A percentile compares a stretch with the other conserved stretches of the same genome.
Conservation (phyloP, 2,329 filamentous ascomycete species). For the Fusarium neocosmosporiellum region DNA sequence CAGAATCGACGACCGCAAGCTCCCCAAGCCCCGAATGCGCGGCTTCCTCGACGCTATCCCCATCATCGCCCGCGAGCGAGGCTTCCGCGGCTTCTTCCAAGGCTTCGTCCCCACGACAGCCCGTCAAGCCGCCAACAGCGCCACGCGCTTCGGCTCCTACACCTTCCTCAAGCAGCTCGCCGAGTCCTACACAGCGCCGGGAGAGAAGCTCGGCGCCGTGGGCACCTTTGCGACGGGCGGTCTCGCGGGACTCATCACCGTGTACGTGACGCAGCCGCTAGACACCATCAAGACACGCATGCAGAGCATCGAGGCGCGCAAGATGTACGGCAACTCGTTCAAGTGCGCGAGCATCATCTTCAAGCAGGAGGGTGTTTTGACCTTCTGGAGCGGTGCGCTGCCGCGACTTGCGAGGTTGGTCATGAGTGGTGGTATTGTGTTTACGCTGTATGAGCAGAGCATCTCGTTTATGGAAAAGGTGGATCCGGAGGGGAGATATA, state of each 20-base stretch:
- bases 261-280: conserved; percentile 79
- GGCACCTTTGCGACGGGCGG: conserved; percentile 94
- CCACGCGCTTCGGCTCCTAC: conserved; percentile 90
- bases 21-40: conserved; percentile 83
- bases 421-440: conserved; percentile 95
- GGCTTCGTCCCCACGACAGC: conserved; percentile 96
- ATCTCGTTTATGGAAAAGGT: conserved; percentile 86
- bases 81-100: conserved; percentile 93
- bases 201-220: conserved; percentile 89
- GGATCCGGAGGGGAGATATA: conserved; percentile 86
- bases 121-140: conserved; percentile 93
- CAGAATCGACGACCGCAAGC: conserved; percentile 95
- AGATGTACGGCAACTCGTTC: conserved; percentile 87
- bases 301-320: conserved; percentile 91
- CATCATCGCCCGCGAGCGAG: conserved; percentile 89
- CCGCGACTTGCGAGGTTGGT: conserved; percentile 87
- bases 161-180: conserved; percentile 91
- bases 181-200: conserved; percentile 90
- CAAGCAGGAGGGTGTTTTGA: conserved; percentile 87
- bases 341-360: conserved; percentile 86
- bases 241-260: conserved; percentile 89
- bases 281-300: conserved; percentile 98
- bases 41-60: conserved; percentile 92
- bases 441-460: conserved; percentile 98
- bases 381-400: conserved; percentile 93